A percentile compares a stretch with the other conserved stretches of the same genome.
phyloP scores from a whole-genome alignment of 352 stramenopile species.

The Pythium oligandrum region DNA sequence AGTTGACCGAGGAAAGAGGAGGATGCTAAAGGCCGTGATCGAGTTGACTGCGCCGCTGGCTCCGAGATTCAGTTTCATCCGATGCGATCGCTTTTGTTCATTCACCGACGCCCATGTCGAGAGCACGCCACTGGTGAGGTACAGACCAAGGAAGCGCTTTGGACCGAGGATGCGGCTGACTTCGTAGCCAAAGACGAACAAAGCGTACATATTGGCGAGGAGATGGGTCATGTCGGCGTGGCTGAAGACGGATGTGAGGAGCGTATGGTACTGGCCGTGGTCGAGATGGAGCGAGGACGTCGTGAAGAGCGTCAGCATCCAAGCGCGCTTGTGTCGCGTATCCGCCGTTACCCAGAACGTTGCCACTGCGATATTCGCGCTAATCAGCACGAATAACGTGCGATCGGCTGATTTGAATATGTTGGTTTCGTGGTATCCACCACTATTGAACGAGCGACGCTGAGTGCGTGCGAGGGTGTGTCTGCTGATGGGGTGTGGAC shows the following conservation, averaged over 20 bases:
- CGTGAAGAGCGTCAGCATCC: constrained; percentile 70
- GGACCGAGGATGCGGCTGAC: constrained; percentile 53
- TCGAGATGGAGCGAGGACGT: constrained; percentile 58
- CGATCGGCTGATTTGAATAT: too few relatives aligned
- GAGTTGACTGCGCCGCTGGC: constrained; percentile 70
- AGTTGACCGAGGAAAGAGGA: constrained; percentile 54
- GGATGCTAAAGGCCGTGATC: constrained; percentile 61
- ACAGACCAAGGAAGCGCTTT: constrained; percentile 58
- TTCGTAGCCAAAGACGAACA: constrained; percentile 68
- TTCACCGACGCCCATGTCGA: constrained; percentile 51
- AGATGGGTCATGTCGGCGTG: constrained; percentile 53
- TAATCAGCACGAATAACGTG: too few relatives aligned
- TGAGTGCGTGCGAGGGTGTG: too few relatives aligned
- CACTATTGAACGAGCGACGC: too few relatives aligned
- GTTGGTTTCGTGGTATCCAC: too few relatives aligned
- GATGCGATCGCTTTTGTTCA: constrained; percentile 40
- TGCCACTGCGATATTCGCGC: too few relatives aligned
- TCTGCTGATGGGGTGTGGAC: too few relatives aligned
- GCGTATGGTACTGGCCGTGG: constrained; percentile 57
- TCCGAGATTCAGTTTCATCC: constrained; percentile 54
- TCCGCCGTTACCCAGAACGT: too few relatives aligned
- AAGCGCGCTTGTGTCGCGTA: too few relatives aligned
- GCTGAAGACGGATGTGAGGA: constrained; percentile 74
- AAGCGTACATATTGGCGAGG: constrained; percentile 60
- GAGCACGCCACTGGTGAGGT: constrained; percentile 65